These are phyloP conservation scores for Zygoascus biomembranicola DNA, from an alignment of 805 yeast species.

Conservation along the genomic window DNA sequence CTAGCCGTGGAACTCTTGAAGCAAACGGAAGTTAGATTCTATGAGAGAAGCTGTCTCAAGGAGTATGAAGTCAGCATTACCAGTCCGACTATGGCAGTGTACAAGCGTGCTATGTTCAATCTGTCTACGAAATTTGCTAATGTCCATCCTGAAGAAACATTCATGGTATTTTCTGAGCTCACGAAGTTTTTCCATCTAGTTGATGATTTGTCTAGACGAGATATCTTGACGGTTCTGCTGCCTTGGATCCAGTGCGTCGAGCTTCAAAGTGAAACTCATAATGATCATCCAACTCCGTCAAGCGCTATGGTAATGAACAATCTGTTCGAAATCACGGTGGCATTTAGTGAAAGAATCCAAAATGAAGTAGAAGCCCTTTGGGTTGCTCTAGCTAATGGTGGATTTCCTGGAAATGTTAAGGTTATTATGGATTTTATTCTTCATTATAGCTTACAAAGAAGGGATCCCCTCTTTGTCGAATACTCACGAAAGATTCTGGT, in stretches of 20 bases:
- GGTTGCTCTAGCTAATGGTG: constrained; percentile 83
- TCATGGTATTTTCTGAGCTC: constrained; percentile 59
- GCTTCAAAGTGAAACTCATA: constrained; percentile 35
- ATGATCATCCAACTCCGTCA: constrained; percentile 28
- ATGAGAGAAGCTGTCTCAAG: constrained; percentile 44
- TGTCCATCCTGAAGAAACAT: constrained; percentile 49
- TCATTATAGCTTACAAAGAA: constrained; percentile 55
- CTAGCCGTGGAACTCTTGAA: constrained; percentile 67
- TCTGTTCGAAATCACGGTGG: constrained; percentile 75
- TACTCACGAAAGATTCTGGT: constrained; percentile 75
- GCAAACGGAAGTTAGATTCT: constrained; percentile 53
- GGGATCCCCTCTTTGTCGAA: constrained; percentile 68
- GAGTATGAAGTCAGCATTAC: constrained; percentile 63
- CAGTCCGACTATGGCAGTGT: constrained; percentile 72
- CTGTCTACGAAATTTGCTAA: constrained; percentile 65
- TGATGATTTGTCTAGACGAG: constrained; percentile 55
- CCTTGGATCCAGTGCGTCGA: constrained; percentile 93
- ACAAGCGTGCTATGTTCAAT: constrained; percentile 76
- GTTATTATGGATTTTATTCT: constrained; percentile 65
- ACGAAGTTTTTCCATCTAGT: constrained; percentile 61
- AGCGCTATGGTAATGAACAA: constrained; percentile 69
- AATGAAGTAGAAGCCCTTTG: constrained; percentile 91
- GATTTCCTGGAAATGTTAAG: constrained; percentile 58
- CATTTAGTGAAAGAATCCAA: constrained; percentile 63
- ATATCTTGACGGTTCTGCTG: constrained; percentile 66